Conservation (phyloP, 2,329 filamentous ascomycete species). For the Sphaerulina musiva region DNA sequence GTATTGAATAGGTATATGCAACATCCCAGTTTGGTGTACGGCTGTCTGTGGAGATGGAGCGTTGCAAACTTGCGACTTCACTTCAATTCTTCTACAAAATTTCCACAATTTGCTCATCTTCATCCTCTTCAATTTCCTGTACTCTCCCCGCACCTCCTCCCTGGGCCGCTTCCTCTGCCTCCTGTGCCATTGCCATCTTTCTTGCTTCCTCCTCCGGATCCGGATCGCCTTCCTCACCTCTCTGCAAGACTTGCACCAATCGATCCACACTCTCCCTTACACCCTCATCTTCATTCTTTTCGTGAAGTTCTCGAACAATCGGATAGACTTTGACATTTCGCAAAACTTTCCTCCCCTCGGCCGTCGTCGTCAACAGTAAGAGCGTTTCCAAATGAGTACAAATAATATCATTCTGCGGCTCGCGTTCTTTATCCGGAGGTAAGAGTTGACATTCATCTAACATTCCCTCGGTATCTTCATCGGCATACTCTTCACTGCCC, state of each 20-base stretch:
- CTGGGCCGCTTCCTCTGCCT: neutral
- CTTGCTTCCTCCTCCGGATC: conserved; percentile 36
- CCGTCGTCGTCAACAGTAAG: conserved; percentile 71
- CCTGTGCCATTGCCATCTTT: conserved; percentile 9
- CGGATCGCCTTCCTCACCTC: conserved; percentile 60
- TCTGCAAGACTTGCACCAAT: conserved; percentile 80
- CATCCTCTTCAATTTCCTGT: conserved; percentile 38
- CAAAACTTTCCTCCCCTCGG: conserved; percentile 66
- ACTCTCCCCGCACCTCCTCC: conserved; percentile 34
- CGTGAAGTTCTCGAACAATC: conserved; percentile 78
- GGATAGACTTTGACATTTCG: conserved; percentile 78
- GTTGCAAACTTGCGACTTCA: too few relatives aligned
- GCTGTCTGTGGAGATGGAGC: too few relatives aligned
- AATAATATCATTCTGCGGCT: conserved; percentile 68
- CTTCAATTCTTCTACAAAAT: conserved; percentile 9
- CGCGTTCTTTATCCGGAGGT: conserved; percentile 80
- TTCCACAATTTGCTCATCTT: conserved; percentile 23
- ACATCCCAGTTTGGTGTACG: too few relatives aligned
- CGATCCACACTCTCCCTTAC: conserved; percentile 82
- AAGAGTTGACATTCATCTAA: conserved; percentile 83
- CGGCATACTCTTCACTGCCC: conserved; percentile 78
- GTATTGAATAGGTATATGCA: too few relatives aligned
- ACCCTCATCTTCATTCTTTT: conserved; percentile 67
- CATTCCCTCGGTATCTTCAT: conserved; percentile 82
- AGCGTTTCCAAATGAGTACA: conserved; percentile 86